Evolutionary conservation across 2,329 filamentous ascomycete genomes (phyloP).

Genomic region (Cercospora zeae-maydis): DNA sequence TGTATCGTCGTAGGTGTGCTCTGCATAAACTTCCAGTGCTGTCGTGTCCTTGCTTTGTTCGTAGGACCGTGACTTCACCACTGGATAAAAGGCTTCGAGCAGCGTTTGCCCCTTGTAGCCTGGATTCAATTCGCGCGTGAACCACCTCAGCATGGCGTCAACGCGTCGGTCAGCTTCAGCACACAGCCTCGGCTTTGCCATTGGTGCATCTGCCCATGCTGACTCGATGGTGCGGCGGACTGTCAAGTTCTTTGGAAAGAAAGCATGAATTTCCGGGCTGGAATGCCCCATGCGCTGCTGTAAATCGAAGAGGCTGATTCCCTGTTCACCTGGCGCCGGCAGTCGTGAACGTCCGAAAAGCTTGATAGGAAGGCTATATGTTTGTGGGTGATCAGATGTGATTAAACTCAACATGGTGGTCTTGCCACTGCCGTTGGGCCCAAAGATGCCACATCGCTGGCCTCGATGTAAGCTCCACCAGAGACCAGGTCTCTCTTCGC

Average conservation of each 20-base stretch:
- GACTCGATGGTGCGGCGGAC: slow-evolving; percentile 74
- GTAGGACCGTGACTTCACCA: neutral
- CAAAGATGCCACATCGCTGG: slow-evolving; percentile 88
- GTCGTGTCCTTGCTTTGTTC: neutral
- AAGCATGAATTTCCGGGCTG: slow-evolving; percentile 87
- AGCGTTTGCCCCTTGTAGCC: slow-evolving; percentile 15
- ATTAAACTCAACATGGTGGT: slow-evolving; percentile 90
- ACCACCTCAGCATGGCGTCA: slow-evolving; percentile 69
- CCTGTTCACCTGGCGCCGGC: slow-evolving; percentile 65
- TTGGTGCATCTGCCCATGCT: slow-evolving; percentile 86
- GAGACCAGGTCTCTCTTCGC: slow-evolving; percentile 55
- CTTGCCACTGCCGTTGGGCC: slow-evolving; percentile 90
- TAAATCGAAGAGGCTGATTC: slow-evolving; percentile 88
- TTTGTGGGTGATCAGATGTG: slow-evolving; percentile 92
- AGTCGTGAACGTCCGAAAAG: slow-evolving; percentile 80
- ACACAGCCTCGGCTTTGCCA: slow-evolving; percentile 64
- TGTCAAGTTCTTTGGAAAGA: slow-evolving; percentile 76
- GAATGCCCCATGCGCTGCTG: slow-evolving; percentile 88
- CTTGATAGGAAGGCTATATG: slow-evolving; percentile 82
- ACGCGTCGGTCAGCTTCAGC: slow-evolving; percentile 57
- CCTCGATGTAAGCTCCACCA: slow-evolving; percentile 80
- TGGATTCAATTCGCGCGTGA: slow-evolving; percentile 72
- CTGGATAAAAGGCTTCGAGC: slow-evolving; percentile 12
- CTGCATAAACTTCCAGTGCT: slow-evolving; percentile 12
- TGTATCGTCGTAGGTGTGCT: slow-evolving; percentile 22